These are phyloP conservation scores for Backusella liffmaniae DNA, from an alignment of 192 early-diverging fungal genomes.

Conservation along the genomic window DNA sequence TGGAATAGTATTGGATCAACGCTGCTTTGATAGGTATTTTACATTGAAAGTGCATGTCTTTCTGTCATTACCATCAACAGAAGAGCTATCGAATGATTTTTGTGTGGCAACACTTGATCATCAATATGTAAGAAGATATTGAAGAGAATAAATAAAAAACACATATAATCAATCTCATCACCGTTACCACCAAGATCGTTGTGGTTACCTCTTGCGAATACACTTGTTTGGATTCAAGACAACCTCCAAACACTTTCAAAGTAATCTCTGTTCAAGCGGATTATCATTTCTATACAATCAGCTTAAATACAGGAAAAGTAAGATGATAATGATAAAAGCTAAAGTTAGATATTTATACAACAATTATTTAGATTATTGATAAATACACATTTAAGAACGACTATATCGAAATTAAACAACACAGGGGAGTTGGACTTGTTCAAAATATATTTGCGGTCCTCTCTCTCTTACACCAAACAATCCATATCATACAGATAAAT, in stretches of 20 bases:
- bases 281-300: background rate
- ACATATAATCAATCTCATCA: background rate
- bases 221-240: background rate
- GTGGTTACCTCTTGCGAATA: background rate
- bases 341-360: background rate
- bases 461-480: background rate
- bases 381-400: background rate
- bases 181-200: background rate
- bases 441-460: background rate
- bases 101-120: background rate
- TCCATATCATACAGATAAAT: background rate
- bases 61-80: background rate
- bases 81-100: background rate
- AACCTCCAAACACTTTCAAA: background rate
- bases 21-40: background rate
- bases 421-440: background rate
- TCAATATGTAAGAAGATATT: background rate
- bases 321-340: background rate
- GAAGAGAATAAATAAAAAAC: background rate
- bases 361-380: background rate
- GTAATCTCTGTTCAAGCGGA: background rate
- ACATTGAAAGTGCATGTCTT: background rate
- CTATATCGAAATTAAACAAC: slow-evolving; percentile 2
- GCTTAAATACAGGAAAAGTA: background rate
- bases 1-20: background rate